Percentiles rank a stretch among this genome's conserved stretches.
Evolutionary conservation across 768 basidiomycete genomes (phyloP).

Genomic region (Chlorophyllum brunneum): DNA sequence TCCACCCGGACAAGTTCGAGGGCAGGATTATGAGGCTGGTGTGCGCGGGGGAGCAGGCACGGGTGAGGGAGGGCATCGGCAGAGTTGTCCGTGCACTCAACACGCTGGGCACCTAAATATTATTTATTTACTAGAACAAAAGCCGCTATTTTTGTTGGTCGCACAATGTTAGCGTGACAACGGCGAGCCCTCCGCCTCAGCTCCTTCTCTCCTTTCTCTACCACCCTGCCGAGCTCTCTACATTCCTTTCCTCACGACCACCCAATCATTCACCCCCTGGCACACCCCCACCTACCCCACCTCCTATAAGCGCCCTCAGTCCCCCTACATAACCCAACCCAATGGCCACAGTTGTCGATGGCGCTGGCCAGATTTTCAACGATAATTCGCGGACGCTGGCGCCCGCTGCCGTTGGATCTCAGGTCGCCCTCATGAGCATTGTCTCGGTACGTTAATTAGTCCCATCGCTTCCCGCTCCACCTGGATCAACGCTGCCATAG

Average conservation of each 20-base stretch:
- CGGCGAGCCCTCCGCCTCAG: not conserved
- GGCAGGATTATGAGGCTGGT: slow-evolving; percentile 61
- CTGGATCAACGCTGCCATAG: slow-evolving; percentile 29
- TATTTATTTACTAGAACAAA: slow-evolving; percentile 8
- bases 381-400: slow-evolving; percentile 62
- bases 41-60: slow-evolving; percentile 38
- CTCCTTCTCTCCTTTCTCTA: not conserved
- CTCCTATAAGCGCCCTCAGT: not conserved
- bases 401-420: slow-evolving; percentile 77
- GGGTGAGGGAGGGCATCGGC: slow-evolving; percentile 57
- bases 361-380: slow-evolving; percentile 36
- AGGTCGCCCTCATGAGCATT: slow-evolving; percentile 68
- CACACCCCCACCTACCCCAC: slow-evolving; percentile 3
- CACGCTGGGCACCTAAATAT: slow-evolving; percentile 17
- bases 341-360: slow-evolving; percentile 33
- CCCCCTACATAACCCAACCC: slow-evolving; percentile 9
- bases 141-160: slow-evolving; percentile 1
- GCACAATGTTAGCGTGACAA: slow-evolving; percentile 8
- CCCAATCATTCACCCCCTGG: not conserved
- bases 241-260: slow-evolving; percentile 4
- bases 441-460: slow-evolving; percentile 53
- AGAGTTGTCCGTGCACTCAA: slow-evolving; percentile 61
- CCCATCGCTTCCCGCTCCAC: not conserved
- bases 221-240: not conserved
- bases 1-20: slow-evolving; percentile 83